phyloP scores from a whole-genome alignment of 2,329 filamentous ascomycete genomes.

The Cladophialophora immunda region DNA sequence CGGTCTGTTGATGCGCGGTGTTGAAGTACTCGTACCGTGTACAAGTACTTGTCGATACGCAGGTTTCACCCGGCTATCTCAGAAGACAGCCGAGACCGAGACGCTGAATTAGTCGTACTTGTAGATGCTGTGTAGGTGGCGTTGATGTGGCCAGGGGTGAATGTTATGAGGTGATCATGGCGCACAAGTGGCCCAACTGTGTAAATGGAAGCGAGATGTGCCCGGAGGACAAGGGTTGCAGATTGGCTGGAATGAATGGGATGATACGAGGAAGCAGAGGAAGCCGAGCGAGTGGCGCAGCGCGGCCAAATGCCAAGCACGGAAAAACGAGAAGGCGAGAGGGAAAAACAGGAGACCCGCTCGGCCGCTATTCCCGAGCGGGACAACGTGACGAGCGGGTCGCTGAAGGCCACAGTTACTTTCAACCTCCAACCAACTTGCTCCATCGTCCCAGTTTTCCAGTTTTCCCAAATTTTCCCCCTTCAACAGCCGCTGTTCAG shows the following conservation, averaged over 20 bases:
- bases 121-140: not conserved
- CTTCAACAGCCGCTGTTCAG: not conserved
- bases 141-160: not conserved
- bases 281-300: not conserved
- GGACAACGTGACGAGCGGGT: not conserved
- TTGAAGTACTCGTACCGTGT: not conserved
- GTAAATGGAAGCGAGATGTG: not conserved
- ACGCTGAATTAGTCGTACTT: not conserved
- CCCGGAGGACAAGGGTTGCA: not conserved
- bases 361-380: not conserved
- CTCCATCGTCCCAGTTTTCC: not conserved
- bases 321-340: not conserved
- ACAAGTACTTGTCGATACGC: not conserved
- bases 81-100: not conserved
- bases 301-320: not conserved
- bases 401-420: slow-evolving; percentile 1
- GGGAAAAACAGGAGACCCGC: not conserved
- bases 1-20: not conserved
- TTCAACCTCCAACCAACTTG: slow-evolving; percentile 18
- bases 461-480: not conserved
- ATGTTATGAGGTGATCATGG: not conserved
- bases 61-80: not conserved
- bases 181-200: not conserved
- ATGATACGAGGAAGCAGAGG: not conserved
- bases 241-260: not conserved